Conservation (phyloP, 1,284 basidiomycete genomes). For the Rhodotorula sp. region DNA sequence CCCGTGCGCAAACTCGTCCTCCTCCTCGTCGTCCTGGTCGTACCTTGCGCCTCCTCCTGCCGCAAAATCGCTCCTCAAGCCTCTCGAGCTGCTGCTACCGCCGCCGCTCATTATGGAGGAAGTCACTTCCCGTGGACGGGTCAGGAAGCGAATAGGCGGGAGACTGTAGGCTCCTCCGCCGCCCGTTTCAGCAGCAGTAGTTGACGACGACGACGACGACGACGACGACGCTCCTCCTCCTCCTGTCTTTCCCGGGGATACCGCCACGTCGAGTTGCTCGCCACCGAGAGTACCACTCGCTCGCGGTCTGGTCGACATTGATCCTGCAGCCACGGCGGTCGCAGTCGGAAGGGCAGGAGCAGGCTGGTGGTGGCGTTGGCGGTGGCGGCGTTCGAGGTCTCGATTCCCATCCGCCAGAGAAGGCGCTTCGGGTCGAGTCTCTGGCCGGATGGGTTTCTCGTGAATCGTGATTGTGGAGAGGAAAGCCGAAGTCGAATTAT, state of each 20-base stretch:
- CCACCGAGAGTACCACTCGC: too few relatives aligned
- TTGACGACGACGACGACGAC: slow-evolving; percentile 19
- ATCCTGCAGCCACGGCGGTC: neutral
- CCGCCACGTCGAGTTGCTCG: too few relatives aligned
- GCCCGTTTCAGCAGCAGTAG: neutral
- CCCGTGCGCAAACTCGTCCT: slow-evolving; percentile 1
- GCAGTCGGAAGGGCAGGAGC: neutral
- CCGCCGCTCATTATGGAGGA: neutral
- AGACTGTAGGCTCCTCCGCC: slow-evolving; percentile 13
- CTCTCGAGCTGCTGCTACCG: neutral
- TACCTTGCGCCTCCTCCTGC: too few relatives aligned
- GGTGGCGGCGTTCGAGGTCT: slow-evolving; percentile 20
- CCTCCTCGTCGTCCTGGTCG: neutral
- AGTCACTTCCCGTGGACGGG: slow-evolving; percentile 9
- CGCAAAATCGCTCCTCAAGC: too few relatives aligned
- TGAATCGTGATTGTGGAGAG: slow-evolving; percentile 24
- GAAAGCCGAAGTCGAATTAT: neutral
- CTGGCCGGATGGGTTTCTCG: slow-evolving; percentile 11
- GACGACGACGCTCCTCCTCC: neutral
- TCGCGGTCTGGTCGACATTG: too few relatives aligned
- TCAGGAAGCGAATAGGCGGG: slow-evolving; percentile 19
- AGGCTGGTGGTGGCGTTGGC: too few relatives aligned
- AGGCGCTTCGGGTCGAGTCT: slow-evolving; percentile 5
- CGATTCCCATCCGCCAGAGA: neutral
- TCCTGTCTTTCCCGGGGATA: neutral